Conservation (phyloP, 2,329 filamentous ascomycete genomes). For the Paramyrothecium sp. region DNA sequence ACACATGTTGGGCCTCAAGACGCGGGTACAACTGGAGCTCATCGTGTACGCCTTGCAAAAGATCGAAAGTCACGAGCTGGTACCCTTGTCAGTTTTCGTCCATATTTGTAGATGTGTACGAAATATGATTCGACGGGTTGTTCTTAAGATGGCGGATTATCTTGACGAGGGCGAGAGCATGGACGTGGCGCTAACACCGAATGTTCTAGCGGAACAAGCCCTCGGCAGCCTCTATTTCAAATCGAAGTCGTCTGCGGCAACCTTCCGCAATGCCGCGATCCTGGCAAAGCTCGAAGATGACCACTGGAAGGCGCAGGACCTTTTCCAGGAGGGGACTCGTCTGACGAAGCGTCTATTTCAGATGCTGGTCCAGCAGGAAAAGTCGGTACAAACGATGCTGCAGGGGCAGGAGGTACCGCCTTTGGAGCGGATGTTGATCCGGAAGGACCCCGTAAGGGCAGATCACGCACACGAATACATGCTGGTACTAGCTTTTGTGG, state of each 20-base stretch:
- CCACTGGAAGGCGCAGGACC: neutral
- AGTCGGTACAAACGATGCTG: conserved; percentile 13
- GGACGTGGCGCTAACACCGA: neutral
- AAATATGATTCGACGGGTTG: conserved; percentile 18
- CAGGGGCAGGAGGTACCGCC: conserved; percentile 18
- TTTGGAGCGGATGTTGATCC: conserved; percentile 29
- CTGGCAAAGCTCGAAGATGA: neutral
- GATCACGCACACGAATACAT: conserved; percentile 57
- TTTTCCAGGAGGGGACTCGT: conserved; percentile 16
- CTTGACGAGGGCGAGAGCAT: conserved; percentile 2
- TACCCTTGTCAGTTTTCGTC: conserved; percentile 18
- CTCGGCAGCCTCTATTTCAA: too few species aligned
- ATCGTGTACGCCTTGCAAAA: conserved; percentile 22
- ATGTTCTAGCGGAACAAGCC: too few species aligned
- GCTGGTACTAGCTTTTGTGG: conserved; percentile 59
- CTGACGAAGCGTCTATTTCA: conserved; percentile 25
- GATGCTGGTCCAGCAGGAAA: conserved; percentile 21
- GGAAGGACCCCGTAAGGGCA: conserved; percentile 29
- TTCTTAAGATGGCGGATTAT: too few species aligned
- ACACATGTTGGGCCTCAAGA: conserved; percentile 20
- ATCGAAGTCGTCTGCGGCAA: too few species aligned
- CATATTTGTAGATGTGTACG: conserved; percentile 20
- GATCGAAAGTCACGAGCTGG: conserved; percentile 22
- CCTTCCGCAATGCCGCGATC: too few species aligned
- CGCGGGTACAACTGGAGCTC: conserved; percentile 27